These are phyloP conservation scores for Echria macrotheca DNA, from an alignment of 495 filamentous ascomycete species.

Conservation along the genomic window DNA sequence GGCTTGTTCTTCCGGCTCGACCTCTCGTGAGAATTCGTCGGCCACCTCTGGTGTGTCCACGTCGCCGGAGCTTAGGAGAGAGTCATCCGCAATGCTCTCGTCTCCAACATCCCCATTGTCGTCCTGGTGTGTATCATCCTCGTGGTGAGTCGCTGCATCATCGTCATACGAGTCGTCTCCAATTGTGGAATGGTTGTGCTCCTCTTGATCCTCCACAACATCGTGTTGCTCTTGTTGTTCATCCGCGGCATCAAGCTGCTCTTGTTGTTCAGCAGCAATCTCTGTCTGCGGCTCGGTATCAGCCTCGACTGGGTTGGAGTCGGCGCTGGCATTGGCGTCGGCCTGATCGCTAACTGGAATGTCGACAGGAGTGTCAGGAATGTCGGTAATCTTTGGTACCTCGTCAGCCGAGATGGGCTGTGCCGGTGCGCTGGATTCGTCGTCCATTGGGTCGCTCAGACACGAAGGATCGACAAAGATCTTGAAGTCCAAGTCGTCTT, in stretches of 20 bases:
- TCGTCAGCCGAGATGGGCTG: constrained; percentile 9
- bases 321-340: not conserved
- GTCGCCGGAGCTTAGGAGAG: not conserved
- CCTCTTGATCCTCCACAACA: not conserved
- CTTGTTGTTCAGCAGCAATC: not conserved
- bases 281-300: not conserved
- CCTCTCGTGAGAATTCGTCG: not conserved
- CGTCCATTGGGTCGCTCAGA: constrained; percentile 30
- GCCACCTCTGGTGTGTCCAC: not conserved
- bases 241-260: not conserved
- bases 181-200: not conserved
- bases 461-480: constrained; percentile 41
- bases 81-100: not conserved
- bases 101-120: not conserved
- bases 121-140: not conserved
- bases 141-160: not conserved
- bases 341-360: not conserved
- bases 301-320: not conserved
- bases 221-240: not conserved
- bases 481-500: constrained; percentile 32
- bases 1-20: not conserved
- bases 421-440: constrained; percentile 13
- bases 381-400: constrained; percentile 8
- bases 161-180: not conserved
- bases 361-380: constrained; percentile 1